A percentile compares a stretch with the other conserved stretches of the same genome.
These are phyloP conservation scores for Nepenthes gracilis DNA, from an alignment of 148 eudicot genomes.

Conservation along the genomic window DNA sequence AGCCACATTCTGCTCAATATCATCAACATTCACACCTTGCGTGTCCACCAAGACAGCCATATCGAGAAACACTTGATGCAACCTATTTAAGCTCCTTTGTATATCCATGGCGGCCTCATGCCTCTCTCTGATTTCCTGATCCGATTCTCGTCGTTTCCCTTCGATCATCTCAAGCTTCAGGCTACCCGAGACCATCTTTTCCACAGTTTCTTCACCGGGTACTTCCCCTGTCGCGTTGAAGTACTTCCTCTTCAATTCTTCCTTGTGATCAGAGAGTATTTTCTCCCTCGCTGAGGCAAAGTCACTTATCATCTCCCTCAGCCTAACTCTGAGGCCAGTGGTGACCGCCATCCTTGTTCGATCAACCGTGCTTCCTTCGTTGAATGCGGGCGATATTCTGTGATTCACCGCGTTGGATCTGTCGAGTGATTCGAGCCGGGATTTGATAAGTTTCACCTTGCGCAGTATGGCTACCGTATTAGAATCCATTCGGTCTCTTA, in stretches of 20 bases:
- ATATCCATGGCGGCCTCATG: constrained; percentile 62
- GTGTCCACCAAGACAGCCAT: constrained; percentile 77
- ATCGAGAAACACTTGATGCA: constrained; percentile 82
- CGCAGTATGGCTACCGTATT: constrained; percentile 56
- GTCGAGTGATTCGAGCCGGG: constrained; percentile 48
- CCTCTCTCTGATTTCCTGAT: constrained; percentile 46
- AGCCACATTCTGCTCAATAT: constrained; percentile 65
- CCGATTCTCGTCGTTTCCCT: constrained; percentile 17
- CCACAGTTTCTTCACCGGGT: constrained; percentile 45
- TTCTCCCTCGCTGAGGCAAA: constrained; percentile 54
- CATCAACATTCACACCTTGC: constrained; percentile 61
- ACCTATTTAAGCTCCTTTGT: constrained; percentile 57
- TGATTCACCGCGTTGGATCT: constrained; percentile 35
- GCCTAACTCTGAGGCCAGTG: constrained; percentile 46
- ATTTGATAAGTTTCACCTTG: constrained; percentile 43
- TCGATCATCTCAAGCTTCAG: constrained; percentile 25
- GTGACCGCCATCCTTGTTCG: constrained; percentile 54
- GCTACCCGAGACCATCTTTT: constrained; percentile 42
- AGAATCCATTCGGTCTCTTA: constrained; percentile 69
- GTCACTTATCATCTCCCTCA: constrained; percentile 50
- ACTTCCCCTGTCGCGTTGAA: constrained; percentile 46
- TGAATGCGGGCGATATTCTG: constrained; percentile 17
- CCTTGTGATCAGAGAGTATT: constrained; percentile 47
- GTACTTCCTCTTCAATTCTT: constrained; percentile 37
- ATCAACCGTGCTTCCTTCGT: constrained; percentile 46